Evolutionary conservation across 441 rosid species (phyloP).

Genomic region (Gossypium schwendimanii): DNA sequence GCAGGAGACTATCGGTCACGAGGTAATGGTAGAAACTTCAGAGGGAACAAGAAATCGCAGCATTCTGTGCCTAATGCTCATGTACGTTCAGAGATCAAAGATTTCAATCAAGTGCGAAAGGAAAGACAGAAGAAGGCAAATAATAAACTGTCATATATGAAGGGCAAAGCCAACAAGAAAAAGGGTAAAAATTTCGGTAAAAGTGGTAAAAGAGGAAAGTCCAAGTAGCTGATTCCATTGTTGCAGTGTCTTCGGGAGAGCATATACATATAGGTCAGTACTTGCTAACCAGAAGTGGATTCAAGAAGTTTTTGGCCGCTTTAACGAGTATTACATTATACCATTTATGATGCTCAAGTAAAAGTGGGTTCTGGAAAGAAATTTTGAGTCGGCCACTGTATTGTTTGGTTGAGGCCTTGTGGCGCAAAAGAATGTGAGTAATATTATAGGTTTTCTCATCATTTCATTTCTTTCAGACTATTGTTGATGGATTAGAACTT

Average conservation of each 20-base stretch:
- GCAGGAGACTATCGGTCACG: constrained; percentile 31
- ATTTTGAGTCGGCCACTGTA: background rate
- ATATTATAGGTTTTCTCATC: background rate
- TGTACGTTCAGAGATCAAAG: constrained; percentile 74
- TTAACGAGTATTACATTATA: background rate
- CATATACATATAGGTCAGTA: background rate
- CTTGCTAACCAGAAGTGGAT: background rate
- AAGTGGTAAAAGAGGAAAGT: constrained; percentile 36
- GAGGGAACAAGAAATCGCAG: constrained; percentile 41
- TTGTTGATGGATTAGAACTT: background rate
- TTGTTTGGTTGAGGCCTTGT: background rate
- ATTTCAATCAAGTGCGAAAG: constrained; percentile 82
- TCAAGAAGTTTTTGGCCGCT: constrained; percentile 2
- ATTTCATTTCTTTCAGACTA: background rate
- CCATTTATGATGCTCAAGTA: background rate
- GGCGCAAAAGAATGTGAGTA: background rate
- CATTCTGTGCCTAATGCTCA: constrained; percentile 58
- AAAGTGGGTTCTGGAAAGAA: background rate
- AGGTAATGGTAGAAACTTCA: constrained; percentile 38
- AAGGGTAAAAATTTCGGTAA: constrained; percentile 38
- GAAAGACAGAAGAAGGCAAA: constrained; percentile 76
- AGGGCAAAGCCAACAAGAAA: constrained; percentile 39
- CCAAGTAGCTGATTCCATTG: constrained; percentile 19
- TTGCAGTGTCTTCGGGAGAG: background rate
- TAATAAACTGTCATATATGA: constrained; percentile 42